Base-by-base conservation (phyloP, 805 yeast species). In the Hanseniaspora jakobsenii region DNA sequence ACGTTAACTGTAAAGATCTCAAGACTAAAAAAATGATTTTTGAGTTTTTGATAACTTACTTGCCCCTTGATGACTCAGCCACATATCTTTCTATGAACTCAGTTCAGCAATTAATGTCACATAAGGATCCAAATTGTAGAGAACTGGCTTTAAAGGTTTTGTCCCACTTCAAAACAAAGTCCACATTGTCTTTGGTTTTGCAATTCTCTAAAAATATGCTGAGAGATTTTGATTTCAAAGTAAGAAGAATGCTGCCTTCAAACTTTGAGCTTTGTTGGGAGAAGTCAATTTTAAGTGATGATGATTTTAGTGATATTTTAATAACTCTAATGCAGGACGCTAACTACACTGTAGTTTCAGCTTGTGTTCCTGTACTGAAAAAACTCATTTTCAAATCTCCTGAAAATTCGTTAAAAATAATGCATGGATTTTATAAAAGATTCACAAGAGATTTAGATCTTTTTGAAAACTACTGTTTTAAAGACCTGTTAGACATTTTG, bases 41-140 rank as follows among this genome's bases (percentile, higher is more conserved):
- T 61, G 67, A 80, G 1, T 84, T 83, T 52, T 63, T 91, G 38
- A 64, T 78, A 34, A 69, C 81, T 46, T 85, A 75, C 58, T 91
- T 94, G 19, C 93, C 84, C 50, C 60, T 67, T 45, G 87, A 84
- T 52, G 95, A 91, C 8, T 94, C 87, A 58, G 71, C 83, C n/a
- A 91, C 97, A 2, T 69, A 91, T 17, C 66, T 91, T 36, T 77
- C 95, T 1, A 82, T 91, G 51, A 91, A 91, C 60, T 82, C 96
- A 1, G 81, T 91, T 38, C 98, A 91, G 59, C 85, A 82, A 60
- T 70, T 84, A 1, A 62, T 89, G 23, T 66, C 71, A 8, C 95
- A 85, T 53, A 75, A 75, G 51, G 72, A 71, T 49, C 80, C 93
- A 2, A 69, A 73, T 9, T 66, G 71, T 14, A 66, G 97, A 50